Evolutionary conservation across 1,284 basidiomycete genomes (phyloP).

Genomic region (Pisolithus thermaeus): DNA sequence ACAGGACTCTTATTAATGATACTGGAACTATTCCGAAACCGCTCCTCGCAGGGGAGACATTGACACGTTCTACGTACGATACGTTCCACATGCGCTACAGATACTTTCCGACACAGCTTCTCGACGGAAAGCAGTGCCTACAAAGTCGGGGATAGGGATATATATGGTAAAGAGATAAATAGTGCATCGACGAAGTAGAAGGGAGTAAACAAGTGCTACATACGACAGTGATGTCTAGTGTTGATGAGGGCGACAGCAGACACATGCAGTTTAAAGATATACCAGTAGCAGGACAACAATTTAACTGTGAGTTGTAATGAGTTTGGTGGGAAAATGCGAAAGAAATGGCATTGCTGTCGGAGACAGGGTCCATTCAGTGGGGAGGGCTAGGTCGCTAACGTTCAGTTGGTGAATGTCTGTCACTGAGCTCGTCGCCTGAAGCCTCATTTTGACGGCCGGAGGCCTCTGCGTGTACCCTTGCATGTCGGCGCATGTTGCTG

Average conservation of each 20-base stretch:
- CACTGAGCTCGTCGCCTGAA: slow-evolving; percentile 42
- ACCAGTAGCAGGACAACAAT: neutral
- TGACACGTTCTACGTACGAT: too few relatives aligned
- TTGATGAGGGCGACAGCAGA: neutral
- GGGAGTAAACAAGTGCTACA: neutral
- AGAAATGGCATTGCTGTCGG: neutral
- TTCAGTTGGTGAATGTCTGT: slow-evolving; percentile 26
- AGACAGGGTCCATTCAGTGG: slow-evolving; percentile 4
- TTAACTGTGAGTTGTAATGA: neutral
- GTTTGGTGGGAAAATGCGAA: neutral
- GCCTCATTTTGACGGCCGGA: slow-evolving; percentile 33
- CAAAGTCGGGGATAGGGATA: neutral
- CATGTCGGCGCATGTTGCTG: slow-evolving; percentile 82
- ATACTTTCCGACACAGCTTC: neutral
- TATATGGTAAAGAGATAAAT: neutral
- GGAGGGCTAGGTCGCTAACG: slow-evolving; percentile 4
- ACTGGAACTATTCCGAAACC: too few relatives aligned
- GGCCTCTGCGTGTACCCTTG: slow-evolving; percentile 58
- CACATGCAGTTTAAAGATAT: neutral
- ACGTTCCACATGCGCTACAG: too few relatives aligned
- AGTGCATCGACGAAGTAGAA: neutral
- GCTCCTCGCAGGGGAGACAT: too few relatives aligned
- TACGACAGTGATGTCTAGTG: neutral
- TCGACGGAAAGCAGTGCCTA: neutral
- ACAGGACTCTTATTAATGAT: too few relatives aligned